Base-by-base conservation (phyloP, 2,329 filamentous ascomycete species). In the Talaromyces sp. region DNA sequence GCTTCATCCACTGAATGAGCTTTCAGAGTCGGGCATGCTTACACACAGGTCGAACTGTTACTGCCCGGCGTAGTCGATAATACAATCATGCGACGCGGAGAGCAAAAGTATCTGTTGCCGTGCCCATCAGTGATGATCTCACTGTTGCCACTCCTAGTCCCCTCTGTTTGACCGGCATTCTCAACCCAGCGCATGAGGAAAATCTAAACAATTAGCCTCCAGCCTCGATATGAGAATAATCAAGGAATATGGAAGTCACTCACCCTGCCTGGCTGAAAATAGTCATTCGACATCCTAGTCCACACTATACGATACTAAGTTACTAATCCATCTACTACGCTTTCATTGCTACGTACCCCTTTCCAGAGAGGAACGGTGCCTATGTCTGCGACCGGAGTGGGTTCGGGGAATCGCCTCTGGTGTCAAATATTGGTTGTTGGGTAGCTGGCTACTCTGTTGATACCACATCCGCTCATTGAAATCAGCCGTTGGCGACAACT, bases 41-140 rank as follows among this genome's bases (percentile, higher is more conserved):
- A 77, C 75, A 78, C 67, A 54, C 74, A 79, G 69, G 70, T 76
- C 24, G 69, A 73, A 60, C 70, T 63, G 16, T 47, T 58, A n/a
- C 43, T 14, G 7, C 50, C 61, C 5, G 50, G 61, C 2, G 13
- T 27, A 22, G 60, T 62, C 24, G 24, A 33, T 11, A 62, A 19
- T 2, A 62, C 60, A 9, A 39, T 50, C 60, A 62, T 62, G 13
- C 60, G 60, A 54, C 60, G 60, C 35, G 10, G 37, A 19, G 52
- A 14, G 19, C 31, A 43, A 49, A 54, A 39, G 19, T 37, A 54
- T 31, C 24, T 54, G 19, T 54, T 37, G 16, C 60, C 60, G 24
- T 43, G 22, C 6, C 19, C 13, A 31, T 50, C 60, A 9, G 3
- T n/a, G n/a, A 62, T 31, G 7, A 54, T n/a, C 39, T 62, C 47